Evolutionary conservation across 495 filamentous ascomycete genomes (phyloP).

Genomic region (Hypoxylon cercidicola): DNA sequence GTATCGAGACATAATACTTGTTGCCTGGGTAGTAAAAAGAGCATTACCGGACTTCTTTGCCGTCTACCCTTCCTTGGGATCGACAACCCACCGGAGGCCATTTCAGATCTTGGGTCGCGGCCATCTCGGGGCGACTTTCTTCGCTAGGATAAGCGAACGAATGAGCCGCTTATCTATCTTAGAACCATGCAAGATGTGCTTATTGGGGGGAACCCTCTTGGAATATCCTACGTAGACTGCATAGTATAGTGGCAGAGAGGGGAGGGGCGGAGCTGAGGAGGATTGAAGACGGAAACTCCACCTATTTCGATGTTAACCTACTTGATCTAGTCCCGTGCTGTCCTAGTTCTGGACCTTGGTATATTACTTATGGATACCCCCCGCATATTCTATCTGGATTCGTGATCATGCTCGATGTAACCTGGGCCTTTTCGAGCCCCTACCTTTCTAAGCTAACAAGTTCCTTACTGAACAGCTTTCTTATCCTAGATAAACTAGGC

Average conservation of each 20-base stretch:
- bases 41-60: constrained; percentile 28
- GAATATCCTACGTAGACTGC: constrained; percentile 3
- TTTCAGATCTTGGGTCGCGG: constrained; percentile 34
- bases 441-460: no score
- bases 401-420: constrained; percentile 35
- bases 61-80: constrained; percentile 22
- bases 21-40: constrained; percentile 8
- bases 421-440: constrained; percentile 27
- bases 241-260: not conserved
- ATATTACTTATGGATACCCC: constrained; percentile 39
- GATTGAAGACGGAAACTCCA: constrained; percentile 29
- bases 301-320: constrained; percentile 24
- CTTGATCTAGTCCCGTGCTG: constrained; percentile 27
- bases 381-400: constrained; percentile 38
- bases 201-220: constrained; percentile 23
- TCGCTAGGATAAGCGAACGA: constrained; percentile 38
- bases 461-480: no score
- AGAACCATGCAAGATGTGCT: constrained; percentile 26
- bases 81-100: constrained; percentile 21
- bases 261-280: constrained; percentile 15
- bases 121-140: constrained; percentile 28
- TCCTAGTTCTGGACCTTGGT: constrained; percentile 27
- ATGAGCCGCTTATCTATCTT: constrained; percentile 22
- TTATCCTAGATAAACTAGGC: no score
- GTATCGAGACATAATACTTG: no score